These are phyloP conservation scores for Wallacemonas sp. DNA, from an alignment of 208 protist species.

Conservation along the genomic window DNA sequence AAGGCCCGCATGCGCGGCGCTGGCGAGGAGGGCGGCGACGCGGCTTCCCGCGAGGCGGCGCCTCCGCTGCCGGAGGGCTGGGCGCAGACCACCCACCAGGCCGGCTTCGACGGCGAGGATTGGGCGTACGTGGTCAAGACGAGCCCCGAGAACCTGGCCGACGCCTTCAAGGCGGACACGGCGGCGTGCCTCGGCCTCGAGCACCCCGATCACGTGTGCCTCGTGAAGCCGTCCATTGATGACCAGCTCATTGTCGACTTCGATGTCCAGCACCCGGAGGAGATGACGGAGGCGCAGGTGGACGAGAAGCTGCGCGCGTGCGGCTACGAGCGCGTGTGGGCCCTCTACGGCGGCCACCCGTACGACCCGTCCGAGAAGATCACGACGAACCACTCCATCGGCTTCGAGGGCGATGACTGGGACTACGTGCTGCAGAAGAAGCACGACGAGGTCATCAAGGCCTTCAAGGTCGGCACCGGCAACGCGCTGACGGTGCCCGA, in stretches of 20 bases:
- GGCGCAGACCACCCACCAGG: slow-evolving; percentile 26
- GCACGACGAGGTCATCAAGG: slow-evolving; percentile 33
- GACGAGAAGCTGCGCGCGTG: slow-evolving; percentile 38
- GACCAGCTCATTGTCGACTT: slow-evolving; percentile 49
- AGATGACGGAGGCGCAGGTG: slow-evolving; percentile 33
- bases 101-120: slow-evolving; percentile 62
- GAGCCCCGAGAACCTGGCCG: slow-evolving; percentile 34
- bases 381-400: slow-evolving; percentile 38
- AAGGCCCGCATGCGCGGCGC: slow-evolving; percentile 14
- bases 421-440: slow-evolving; percentile 48
- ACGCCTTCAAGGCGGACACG: slow-evolving; percentile 35
- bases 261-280: slow-evolving; percentile 40
- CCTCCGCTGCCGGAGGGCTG: slow-evolving; percentile 8
- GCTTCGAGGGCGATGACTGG: slow-evolving; percentile 67
- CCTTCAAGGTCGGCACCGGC: slow-evolving; percentile 48
- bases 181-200: slow-evolving; percentile 32
- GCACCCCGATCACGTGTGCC: slow-evolving; percentile 34
- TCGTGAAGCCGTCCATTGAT: slow-evolving; percentile 26
- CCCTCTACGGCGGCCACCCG: slow-evolving; percentile 48
- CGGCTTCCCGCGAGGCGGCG: not conserved
- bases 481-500: slow-evolving; percentile 35
- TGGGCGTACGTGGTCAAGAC: slow-evolving; percentile 58
- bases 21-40: not conserved
- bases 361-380: slow-evolving; percentile 29
- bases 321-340: slow-evolving; percentile 52